Evolutionary conservation across 2,329 filamentous ascomycete species (phyloP), one percentile per base, ranked within the genome.

Genomic region (Zymoseptoria crescenta): DNA sequence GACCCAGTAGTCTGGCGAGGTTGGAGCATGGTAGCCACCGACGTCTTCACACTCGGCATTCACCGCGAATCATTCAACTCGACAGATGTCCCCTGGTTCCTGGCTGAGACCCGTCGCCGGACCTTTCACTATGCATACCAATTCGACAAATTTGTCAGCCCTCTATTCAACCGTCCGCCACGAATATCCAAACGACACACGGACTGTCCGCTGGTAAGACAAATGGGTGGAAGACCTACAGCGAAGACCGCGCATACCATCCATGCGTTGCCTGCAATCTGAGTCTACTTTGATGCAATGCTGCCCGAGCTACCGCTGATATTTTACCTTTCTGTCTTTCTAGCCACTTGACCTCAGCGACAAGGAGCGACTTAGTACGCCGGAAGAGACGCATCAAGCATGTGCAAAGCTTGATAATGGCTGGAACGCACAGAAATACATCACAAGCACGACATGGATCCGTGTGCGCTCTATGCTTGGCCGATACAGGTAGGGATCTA

Each of bases 21-120:
- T 5, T 20, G 59, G 51, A 64, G 89, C 0, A 81, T 91, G 67
- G 73, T 92, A 20, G 83, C 83, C 48, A 83, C 88, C 54, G 88
- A 88, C 8, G 85, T 81, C 19, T 93, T 91, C 67, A 89, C 59
- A 4, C 49, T 62, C 10, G 65, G 60, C 21, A 54, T 63, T 3
- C 60, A 68, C 56, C 64, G 64, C 24, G 66, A 68, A 29, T 49
- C 58, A 1, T 54, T 51, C n/a, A 57, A 57, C n/a, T 50, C 60
- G 3, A 55, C 20, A 1, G 54, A 58, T n/a, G 55, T 59, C 1
- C 66, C 64, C 0, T 61, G 64, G 48, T 68, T 64, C 35, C 59
- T 68, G 21, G 60, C 63, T 16, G 60, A 67, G 20, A 60, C 57
- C 27, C n/a, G 63, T 41, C 51, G 64, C 28, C 62, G 57, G 50